A percentile compares a stretch with the other conserved stretches of the same genome.
These are phyloP conservation scores for Penicillium taxi DNA, from an alignment of 495 filamentous ascomycete species.

Conservation along the genomic window DNA sequence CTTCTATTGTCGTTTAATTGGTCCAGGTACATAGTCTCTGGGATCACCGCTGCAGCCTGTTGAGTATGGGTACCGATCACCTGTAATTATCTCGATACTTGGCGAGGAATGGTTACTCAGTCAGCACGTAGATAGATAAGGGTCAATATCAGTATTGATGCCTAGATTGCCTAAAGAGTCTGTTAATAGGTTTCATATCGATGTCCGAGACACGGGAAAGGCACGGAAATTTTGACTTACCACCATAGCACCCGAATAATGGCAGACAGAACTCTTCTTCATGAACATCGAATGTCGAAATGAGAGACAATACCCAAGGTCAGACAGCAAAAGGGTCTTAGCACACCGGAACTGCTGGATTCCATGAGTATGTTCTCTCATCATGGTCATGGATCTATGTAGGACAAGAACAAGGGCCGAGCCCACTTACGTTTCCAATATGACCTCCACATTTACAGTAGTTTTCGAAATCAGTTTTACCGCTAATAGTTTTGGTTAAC, in stretches of 20 bases:
- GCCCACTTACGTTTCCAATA: conserved; percentile 8
- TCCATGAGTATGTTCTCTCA: conserved; percentile 5
- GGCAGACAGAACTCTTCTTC: too few relatives aligned
- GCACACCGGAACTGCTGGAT: conserved; percentile 11
- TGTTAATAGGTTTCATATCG: too few relatives aligned
- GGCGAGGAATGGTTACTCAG: conserved; percentile 1
- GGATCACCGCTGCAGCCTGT: conserved; percentile 13
- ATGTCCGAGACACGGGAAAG: too few relatives aligned
- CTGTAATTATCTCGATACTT: background rate
- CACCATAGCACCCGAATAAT: too few relatives aligned
- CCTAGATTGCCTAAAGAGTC: too few relatives aligned
- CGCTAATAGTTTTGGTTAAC: too few relatives aligned
- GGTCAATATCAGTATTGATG: too few relatives aligned
- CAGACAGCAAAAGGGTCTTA: conserved; percentile 4
- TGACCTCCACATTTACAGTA: conserved; percentile 2
- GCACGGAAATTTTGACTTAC: too few relatives aligned
- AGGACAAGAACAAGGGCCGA: conserved; percentile 14
- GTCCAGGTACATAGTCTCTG: conserved; percentile 1
- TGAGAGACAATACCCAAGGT: background rate
- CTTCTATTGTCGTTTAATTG: conserved; percentile 1
- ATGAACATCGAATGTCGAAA: too few relatives aligned
- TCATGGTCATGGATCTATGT: conserved; percentile 9
- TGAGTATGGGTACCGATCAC: conserved; percentile 5
- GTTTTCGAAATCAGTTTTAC: too few relatives aligned
- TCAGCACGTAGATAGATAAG: background rate